These are phyloP conservation scores for Penicillium bovifimosum DNA, from an alignment of 495 filamentous ascomycete species.

Conservation along the genomic window DNA sequence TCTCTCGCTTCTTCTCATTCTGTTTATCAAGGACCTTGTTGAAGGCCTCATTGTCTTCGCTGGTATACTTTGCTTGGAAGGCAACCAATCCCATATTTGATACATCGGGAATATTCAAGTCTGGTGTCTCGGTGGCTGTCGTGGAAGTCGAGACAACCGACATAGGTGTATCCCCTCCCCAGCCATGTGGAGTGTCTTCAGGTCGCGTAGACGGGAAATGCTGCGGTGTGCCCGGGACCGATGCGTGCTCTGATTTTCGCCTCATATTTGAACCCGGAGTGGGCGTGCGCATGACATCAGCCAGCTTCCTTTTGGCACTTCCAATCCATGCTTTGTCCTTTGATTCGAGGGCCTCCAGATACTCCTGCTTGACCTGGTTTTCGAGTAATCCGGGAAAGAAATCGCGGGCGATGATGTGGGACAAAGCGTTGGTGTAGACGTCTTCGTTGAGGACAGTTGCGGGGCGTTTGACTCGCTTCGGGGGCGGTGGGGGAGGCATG, in stretches of 20 bases:
- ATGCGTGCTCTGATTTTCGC: slow-evolving; percentile 30
- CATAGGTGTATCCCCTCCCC: slow-evolving; percentile 62
- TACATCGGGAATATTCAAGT: slow-evolving; percentile 56
- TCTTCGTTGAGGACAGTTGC: slow-evolving; percentile 90
- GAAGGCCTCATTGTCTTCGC: slow-evolving; percentile 95
- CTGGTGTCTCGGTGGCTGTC: slow-evolving; percentile 14
- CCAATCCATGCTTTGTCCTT: slow-evolving; percentile 80
- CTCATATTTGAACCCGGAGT: slow-evolving; percentile 43
- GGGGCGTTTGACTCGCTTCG: slow-evolving; percentile 90
- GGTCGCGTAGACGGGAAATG: slow-evolving; percentile 43
- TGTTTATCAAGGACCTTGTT: slow-evolving; percentile 88
- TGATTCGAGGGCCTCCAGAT: slow-evolving; percentile 83
- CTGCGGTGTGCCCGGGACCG: slow-evolving; percentile 20
- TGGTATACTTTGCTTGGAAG: slow-evolving; percentile 91
- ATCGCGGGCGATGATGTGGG: slow-evolving; percentile 92
- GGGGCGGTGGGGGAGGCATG: slow-evolving; percentile 85
- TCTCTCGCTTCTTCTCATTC: slow-evolving; percentile 74
- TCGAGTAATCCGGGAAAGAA: slow-evolving; percentile 93
- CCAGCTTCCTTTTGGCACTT: slow-evolving; percentile 66
- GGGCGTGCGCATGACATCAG: slow-evolving; percentile 72
- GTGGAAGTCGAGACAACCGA: slow-evolving; percentile 47
- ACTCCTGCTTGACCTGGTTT: slow-evolving; percentile 80
- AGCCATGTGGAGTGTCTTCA: slow-evolving; percentile 43
- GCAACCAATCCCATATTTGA: slow-evolving; percentile 73
- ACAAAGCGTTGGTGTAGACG: slow-evolving; percentile 81